Evolutionary conservation across 2,329 filamentous ascomycete species (phyloP), one percentile per base, ranked within the genome.

Genomic region (Pseudocercospora crystallina): DNA sequence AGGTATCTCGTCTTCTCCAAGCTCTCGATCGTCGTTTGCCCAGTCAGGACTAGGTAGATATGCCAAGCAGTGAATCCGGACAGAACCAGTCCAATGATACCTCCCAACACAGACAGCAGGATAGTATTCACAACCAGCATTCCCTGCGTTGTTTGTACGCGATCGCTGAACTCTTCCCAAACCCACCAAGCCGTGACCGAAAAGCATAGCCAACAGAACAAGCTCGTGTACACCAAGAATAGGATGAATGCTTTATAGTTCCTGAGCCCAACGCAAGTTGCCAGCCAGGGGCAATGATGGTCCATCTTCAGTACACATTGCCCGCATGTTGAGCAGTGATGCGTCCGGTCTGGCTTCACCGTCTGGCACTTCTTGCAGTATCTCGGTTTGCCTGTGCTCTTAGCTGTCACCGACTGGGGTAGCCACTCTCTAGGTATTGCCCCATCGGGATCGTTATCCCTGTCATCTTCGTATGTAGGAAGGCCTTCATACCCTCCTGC

Each of bases 231-330:
- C 49, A 91, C 81, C 20, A 99, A 78, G 69, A 97, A 99, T 2
- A 97, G 80, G 46, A 99, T 70, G 68, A 99, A 99, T 0, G 91
- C 81, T 73, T 99, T 99, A 78, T 96, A 95, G 73, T 99, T 99
- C 66, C 83, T 84, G 58, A 99, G 76, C 14, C 94, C 94, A 53
- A 99, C 88, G 71, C 94, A 99, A 3, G 90, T 96, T 26, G 94
- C 92, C 43, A 99, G 80, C 94, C 94, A 99, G 12, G 94, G 94
- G 69, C 94, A 99, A 74, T 99, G 94, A 71, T 99, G 94, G 69
- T 99, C 94, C 94, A 99, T 99, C 78, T 99, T 99, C 70, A 99
- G 79, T 20, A 99, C 91, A 70, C 94, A 99, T 65, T 87, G 86
- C 61, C 86, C 84, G 73, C 94, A 99, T 3, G 90, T 95, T 9